These are phyloP conservation scores for Tetracladium marchalianum DNA, from an alignment of 495 filamentous ascomycete species.

Conservation along the genomic window DNA sequence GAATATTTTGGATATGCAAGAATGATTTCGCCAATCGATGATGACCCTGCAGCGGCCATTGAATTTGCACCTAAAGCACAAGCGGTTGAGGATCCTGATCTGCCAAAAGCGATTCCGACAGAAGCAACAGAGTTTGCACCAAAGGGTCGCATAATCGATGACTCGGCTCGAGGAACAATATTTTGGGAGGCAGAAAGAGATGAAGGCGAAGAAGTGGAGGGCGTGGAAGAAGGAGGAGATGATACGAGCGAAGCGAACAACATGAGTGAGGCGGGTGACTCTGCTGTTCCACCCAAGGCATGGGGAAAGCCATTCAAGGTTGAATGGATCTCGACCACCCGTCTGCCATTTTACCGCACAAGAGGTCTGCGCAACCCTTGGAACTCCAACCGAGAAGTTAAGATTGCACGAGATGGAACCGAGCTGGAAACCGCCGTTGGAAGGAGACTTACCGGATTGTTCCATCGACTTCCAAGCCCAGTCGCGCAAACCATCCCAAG, in stretches of 20 bases:
- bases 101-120: constrained; percentile 68
- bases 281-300: constrained; percentile 39
- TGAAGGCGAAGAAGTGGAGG: constrained; percentile 38
- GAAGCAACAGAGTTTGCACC: constrained; percentile 72
- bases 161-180: constrained; percentile 84
- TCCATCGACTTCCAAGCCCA: constrained; percentile 47
- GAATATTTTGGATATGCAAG: constrained; percentile 95
- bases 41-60: constrained; percentile 59
- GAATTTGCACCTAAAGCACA: constrained; percentile 51
- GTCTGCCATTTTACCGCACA: constrained; percentile 85
- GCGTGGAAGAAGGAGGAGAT: constrained; percentile 24
- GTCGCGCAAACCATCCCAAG: constrained; percentile 16
- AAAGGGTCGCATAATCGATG: constrained; percentile 83
- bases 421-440: constrained; percentile 84
- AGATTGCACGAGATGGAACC: constrained; percentile 92
- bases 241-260: constrained; percentile 22
- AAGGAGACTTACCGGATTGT: constrained; percentile 65
- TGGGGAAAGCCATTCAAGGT: constrained; percentile 93
- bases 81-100: constrained; percentile 46
- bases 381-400: constrained; percentile 94
- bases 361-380: constrained; percentile 86
- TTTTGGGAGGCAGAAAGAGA: constrained; percentile 83
- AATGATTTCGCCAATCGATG: constrained; percentile 78
- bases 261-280: constrained; percentile 29
- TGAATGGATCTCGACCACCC: constrained; percentile 80